Base-by-base conservation (phyloP, 2,329 filamentous ascomycete genomes). In the Colletotrichum cuscutae region DNA sequence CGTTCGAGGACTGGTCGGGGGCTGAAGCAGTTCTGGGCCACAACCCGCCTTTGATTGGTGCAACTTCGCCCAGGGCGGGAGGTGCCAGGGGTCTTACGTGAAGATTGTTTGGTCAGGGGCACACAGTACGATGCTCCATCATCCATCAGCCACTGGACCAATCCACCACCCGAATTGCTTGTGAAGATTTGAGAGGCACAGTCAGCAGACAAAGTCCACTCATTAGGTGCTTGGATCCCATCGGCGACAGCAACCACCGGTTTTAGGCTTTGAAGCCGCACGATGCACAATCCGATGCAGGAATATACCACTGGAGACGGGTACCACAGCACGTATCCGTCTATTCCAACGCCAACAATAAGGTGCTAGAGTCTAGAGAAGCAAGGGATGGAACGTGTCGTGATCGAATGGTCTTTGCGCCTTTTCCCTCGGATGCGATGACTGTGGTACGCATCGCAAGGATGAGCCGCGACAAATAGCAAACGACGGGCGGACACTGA, bases 1-100 rank as follows among this genome's bases (percentile, higher is more conserved):
- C 78, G 80, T 81, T 79, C 68, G 77, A 80, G 75, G 77, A 76
- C 76, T 74, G 74, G 76, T 77, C 75, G 68, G 57, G 68, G 67
- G 57, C 53, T 63, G 71, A 72, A 59, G 62, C 68, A 74, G 64
- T 28, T 53, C 60, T 57, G 58, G 64, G 64, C 22, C 24, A 28
- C 9, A 22, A 8, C 2, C 3, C 9, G 3, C 6, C 52, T 42
- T 1, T 72, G 42, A 74, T 75, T 75, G 74, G 72, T 13, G 15
- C 13, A 4, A 8, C 11, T 4, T 4, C 5, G 22, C 3, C 7
- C 8, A 6, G 4, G 26, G 22, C 22, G 53, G 60, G 65, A 52
- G 1, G 28, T 58, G 11, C 52, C 52, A 67, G 73, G 71, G 71
- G 60, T 53, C 53, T 46, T 35, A 9, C 6, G 32, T 60, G 49